Evolutionary conservation across 2,329 filamentous ascomycete species (phyloP), one percentile per base, ranked within the genome.

Genomic region (Ceratocystiopsis brevicomis): DNA sequence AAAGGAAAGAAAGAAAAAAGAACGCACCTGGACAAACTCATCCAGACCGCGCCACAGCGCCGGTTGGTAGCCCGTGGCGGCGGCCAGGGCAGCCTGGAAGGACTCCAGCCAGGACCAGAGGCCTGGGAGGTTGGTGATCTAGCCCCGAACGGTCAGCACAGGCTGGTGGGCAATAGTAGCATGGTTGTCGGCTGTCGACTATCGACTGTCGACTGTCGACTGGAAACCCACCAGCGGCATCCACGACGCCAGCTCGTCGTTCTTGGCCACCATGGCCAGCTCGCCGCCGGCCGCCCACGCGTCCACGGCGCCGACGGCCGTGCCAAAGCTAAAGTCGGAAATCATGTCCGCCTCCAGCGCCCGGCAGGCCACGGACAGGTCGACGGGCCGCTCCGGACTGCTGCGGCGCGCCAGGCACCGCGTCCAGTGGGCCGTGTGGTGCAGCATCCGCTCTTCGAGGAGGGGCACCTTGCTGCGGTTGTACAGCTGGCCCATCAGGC

Each of bases 401-500:
- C 19, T 21, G 11, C 35, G 21, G 3, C 30, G 19, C 6, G 36
- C 17, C 4, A 45, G 21, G 2, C 15, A 35, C n/a, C 14, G 2
- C 3, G 16, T 30, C 37, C 40, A 43, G 25, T 43, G 25, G 15
- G 33, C 35, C 11, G 41, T 40, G 34, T 48, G 46, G 6, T 37
- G 33, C 6, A 42, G 14, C 44, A 48, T 44, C 6, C 46, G 25
- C 6, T 33, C 40, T 30, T 46, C 44, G 1, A 48, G 38, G 11
- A 38, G 38, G 6, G 39, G 34, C 16, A 46, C 40, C 19, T 43
- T 44, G 44, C 46, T 48, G 4, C 46, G 44, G 44, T 44, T 48
- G 37, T 40, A 45, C 9, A 48, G 38, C 35, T 48, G 46, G 17
- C 46, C 46, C 46, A 48, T 48, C 17, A 48, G 34, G 4, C 46